Evolutionary conservation across 495 filamentous ascomycete genomes (phyloP).

Genomic region (Penicillium cataractarum): DNA sequence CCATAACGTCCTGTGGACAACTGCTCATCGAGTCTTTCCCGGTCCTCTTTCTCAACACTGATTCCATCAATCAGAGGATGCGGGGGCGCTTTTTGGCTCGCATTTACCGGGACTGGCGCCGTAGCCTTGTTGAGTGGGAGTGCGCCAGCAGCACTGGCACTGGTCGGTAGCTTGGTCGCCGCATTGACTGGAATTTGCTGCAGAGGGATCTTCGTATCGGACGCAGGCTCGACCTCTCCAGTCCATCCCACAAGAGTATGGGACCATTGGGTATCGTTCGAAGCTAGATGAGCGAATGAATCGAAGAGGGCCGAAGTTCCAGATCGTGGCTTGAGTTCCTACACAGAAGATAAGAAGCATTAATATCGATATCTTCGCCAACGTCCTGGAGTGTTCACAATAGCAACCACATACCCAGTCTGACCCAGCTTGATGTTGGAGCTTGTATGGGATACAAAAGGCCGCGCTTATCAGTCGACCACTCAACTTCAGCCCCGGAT

Average conservation of each 20-base stretch:
- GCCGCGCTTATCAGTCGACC: slow-evolving; percentile 86
- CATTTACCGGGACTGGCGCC: slow-evolving; percentile 72
- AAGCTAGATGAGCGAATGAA: slow-evolving; percentile 81
- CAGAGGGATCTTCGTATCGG: slow-evolving; percentile 39
- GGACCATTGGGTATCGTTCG: slow-evolving; percentile 74
- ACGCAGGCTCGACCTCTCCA: slow-evolving; percentile 72
- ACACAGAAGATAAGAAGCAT: background rate
- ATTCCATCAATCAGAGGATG: slow-evolving; percentile 65
- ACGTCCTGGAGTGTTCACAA: background rate
- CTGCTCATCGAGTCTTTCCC: slow-evolving; percentile 67
- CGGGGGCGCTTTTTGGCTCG: slow-evolving; percentile 51
- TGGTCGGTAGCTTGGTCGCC: slow-evolving; percentile 25
- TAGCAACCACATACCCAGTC: slow-evolving; percentile 68
- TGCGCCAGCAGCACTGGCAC: slow-evolving; percentile 19
- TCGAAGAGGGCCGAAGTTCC: slow-evolving; percentile 90
- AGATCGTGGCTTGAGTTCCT: slow-evolving; percentile 65
- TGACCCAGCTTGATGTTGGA: slow-evolving; percentile 65
- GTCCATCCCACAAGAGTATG: slow-evolving; percentile 92
- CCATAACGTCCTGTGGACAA: slow-evolving; percentile 69
- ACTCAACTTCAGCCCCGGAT: slow-evolving; percentile 71
- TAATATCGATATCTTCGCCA: background rate
- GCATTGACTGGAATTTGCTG: slow-evolving; percentile 40
- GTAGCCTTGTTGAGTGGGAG: slow-evolving; percentile 60
- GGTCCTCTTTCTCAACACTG: slow-evolving; percentile 65
- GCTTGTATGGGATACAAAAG: slow-evolving; percentile 79